Evolutionary conservation across 2,329 filamentous ascomycete species (phyloP), one percentile per base, ranked within the genome.

Genomic region (Cladosporium sp.): DNA sequence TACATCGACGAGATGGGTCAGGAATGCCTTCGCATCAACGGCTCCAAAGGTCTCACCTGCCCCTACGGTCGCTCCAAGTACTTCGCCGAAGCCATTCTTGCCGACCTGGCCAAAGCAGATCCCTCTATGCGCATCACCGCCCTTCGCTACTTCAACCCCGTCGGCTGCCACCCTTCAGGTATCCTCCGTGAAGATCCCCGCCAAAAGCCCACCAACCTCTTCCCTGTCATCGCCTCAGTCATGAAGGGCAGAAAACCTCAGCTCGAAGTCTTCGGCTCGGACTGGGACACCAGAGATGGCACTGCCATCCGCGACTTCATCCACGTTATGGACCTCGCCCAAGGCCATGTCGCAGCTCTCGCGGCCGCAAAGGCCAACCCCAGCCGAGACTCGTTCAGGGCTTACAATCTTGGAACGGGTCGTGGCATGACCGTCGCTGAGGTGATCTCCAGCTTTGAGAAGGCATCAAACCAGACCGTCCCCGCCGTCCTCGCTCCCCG

Each of bases 301-400:
- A 85, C 83, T 0, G 81, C 82, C 1, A 75, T 86, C 36, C 78
- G 83, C 37, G 83, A 86, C 64, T 86, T 84, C 61, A 84, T 86
- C 55, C 83, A 86, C 57, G 83, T 85, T 32, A 78, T 76, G 13
- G 83, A 86, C 64, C 73, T 86, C 39, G 82, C 82, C 5, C 72
- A 78, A 37, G 83, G 80, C 4, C 83, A 86, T 64, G 75, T 85
- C 32, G 80, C 82, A 6, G 83, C 83, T 1, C 69, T 84, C 48
- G 61, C 65, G 6, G 66, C 67, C 20, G 49, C 65, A 64, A n/a
- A 58, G 64, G 20, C 57, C 59, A 37, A 65, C 65, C 27, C 63
- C 56, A 41, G 2, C 37, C 27, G 61, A 41, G 55, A 66, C 2
- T 55, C 68, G 4, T 72, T 71, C 56, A 60, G 69, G 18, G 56